These are phyloP conservation scores for Dovyalis caffra DNA, from an alignment of 345 rosid species.

Conservation along the genomic window DNA sequence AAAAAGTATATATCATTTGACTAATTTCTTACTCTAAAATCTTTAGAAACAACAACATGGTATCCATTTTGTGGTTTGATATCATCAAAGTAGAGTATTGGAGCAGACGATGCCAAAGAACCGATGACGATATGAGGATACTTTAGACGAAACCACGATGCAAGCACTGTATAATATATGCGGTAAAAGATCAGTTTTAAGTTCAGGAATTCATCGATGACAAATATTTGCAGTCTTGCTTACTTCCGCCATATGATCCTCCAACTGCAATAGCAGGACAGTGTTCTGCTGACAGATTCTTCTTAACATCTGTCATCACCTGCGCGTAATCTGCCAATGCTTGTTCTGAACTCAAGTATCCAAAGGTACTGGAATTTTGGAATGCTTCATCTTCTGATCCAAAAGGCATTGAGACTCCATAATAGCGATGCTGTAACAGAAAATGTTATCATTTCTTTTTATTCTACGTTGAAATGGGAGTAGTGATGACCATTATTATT, in stretches of 20 bases:
- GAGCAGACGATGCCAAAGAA: constrained; percentile 35
- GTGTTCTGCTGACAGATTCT: constrained; percentile 22
- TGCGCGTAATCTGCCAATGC: constrained; percentile 39
- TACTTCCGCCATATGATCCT: constrained; percentile 39
- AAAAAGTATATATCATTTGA: neutral
- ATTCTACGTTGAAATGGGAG: too few relatives aligned
- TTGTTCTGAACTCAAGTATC: constrained; percentile 33
- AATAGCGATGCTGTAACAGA: constrained; percentile 29
- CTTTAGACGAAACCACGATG: constrained; percentile 35
- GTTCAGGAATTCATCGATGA: too few relatives aligned
- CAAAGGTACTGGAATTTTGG: constrained; percentile 20
- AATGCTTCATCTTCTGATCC: constrained; percentile 27
- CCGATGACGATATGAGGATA: constrained; percentile 28
- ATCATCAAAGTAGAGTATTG: too few relatives aligned
- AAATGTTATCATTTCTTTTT: too few relatives aligned
- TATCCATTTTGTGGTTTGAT: too few relatives aligned
- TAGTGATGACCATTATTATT: too few relatives aligned
- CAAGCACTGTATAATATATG: too few relatives aligned
- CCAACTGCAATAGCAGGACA: constrained; percentile 31
- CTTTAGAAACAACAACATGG: constrained; percentile 19
- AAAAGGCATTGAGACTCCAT: constrained; percentile 34
- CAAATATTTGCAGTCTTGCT: neutral
- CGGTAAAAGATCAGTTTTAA: too few relatives aligned
- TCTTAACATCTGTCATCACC: constrained; percentile 23
- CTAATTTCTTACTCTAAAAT: constrained; percentile 19